Evolutionary conservation across 202 grass and related monocot genomes (phyloP).

Genomic region (Brachypodium distachyon): DNA sequence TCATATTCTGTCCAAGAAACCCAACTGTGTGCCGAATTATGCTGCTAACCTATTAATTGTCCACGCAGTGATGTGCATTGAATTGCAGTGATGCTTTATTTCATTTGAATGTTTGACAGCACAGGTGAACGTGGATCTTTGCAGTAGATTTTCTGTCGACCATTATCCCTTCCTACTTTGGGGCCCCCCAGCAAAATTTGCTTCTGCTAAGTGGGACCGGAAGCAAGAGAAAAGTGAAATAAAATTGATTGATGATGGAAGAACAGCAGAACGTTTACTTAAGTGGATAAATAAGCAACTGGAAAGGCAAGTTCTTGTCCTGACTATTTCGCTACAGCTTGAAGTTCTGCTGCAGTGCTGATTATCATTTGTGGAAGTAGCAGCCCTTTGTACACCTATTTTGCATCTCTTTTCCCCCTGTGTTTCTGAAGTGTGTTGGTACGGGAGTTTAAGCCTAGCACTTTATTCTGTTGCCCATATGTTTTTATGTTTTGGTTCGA

Average conservation of each 20-base stretch:
- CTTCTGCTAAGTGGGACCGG: constrained; percentile 50
- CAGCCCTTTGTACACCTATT: background rate
- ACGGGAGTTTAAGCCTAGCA: background rate
- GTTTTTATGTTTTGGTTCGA: background rate
- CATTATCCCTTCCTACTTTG: constrained; percentile 90
- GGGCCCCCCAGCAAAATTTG: constrained; percentile 73
- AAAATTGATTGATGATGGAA: constrained; percentile 73
- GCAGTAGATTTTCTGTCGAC: constrained; percentile 71
- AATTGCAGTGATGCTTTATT: constrained; percentile 22
- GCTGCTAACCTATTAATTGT: background rate
- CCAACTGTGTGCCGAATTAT: background rate
- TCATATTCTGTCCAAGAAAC: background rate
- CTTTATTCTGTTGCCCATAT: background rate
- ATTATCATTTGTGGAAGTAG: background rate
- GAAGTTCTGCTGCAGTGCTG: constrained; percentile 2
- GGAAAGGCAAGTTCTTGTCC: constrained; percentile 52
- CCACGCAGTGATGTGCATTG: background rate
- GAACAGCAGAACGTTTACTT: constrained; percentile 79
- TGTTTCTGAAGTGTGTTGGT: background rate
- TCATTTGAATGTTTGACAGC: constrained; percentile 71
- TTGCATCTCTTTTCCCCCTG: background rate
- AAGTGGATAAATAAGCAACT: constrained; percentile 93
- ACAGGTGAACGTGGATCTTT: constrained; percentile 81
- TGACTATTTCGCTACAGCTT: background rate
- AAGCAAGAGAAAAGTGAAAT: constrained; percentile 86